Percentiles rank a stretch among this genome's conserved stretches.
Evolutionary conservation across 192 early-diverging fungal genomes (phyloP).

Genomic region (Rhizophagus prolifer): DNA sequence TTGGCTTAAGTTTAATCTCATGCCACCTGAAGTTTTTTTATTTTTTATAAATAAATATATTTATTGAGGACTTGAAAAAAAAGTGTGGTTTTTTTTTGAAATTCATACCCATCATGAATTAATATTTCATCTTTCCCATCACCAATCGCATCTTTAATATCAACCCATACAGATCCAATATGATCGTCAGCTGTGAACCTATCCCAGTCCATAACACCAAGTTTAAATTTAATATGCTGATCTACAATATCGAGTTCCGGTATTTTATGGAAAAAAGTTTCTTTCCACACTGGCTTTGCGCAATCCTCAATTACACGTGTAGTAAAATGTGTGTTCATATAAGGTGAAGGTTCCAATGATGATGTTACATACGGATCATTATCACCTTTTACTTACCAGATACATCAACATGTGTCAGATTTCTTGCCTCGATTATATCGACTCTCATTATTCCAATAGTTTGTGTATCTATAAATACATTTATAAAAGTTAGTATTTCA

Average conservation of each 20-base stretch:
- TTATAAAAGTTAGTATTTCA: not conserved
- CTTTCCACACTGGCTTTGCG: constrained; percentile 14
- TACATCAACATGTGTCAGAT: constrained; percentile 18
- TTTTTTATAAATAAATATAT: not conserved
- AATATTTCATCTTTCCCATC: not conserved
- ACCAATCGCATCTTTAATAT: constrained; percentile 5
- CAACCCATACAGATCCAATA: constrained; percentile 19
- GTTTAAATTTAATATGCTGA: constrained; percentile 22
- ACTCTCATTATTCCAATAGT: constrained; percentile 24
- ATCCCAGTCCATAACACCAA: constrained; percentile 27
- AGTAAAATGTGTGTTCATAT: not conserved
- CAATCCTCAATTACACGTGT: constrained; percentile 22
- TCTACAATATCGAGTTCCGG: constrained; percentile 18
- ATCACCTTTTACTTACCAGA: constrained; percentile 19
- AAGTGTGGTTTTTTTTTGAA: too few relatives aligned
- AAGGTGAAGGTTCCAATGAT: constrained; percentile 17
- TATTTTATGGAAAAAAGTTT: constrained; percentile 22
- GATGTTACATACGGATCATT: constrained; percentile 25
- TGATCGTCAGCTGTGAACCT: constrained; percentile 20
- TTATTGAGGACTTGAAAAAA: too few relatives aligned
- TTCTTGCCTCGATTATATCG: constrained; percentile 13
- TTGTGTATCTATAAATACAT: constrained; percentile 15
- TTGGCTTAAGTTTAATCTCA: not conserved
- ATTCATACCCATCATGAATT: constrained; percentile 22
- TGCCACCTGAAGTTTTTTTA: not conserved